Evolutionary conservation across 148 eudicot species (phyloP).

Genomic region (Rhododendron williamsianum): DNA sequence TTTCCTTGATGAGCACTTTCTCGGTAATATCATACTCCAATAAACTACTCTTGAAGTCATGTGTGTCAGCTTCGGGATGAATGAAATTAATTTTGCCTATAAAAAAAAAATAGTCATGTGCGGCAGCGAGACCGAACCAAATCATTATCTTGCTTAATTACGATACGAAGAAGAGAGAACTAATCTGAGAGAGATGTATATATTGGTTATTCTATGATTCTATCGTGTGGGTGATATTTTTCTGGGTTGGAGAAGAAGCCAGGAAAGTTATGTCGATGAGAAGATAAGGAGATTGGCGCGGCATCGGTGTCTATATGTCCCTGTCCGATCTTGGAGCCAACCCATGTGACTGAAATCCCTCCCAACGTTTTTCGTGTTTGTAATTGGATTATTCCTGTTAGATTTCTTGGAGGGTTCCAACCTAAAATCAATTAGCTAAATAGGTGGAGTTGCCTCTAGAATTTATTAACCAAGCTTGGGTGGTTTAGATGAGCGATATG

Average conservation of each 20-base stretch:
- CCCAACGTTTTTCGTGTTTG: not conserved
- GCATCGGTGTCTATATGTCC: constrained; percentile 25
- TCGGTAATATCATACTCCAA: too few relatives aligned
- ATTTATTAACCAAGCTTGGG: too few relatives aligned
- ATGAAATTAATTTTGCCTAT: too few relatives aligned
- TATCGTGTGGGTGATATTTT: too few relatives aligned
- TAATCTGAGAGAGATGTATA: not conserved
- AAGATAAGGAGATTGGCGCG: constrained; percentile 27
- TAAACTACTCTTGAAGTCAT: too few relatives aligned
- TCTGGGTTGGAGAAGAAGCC: not conserved
- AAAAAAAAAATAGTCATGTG: not conserved
- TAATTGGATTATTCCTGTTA: not conserved
- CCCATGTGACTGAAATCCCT: not conserved
- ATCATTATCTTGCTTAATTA: not conserved
- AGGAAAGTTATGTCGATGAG: not conserved
- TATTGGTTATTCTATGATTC: too few relatives aligned
- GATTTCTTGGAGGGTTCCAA: too few relatives aligned
- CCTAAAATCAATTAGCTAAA: too few relatives aligned
- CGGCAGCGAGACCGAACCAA: not conserved
- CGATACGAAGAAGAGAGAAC: not conserved
- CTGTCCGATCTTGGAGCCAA: constrained; percentile 15
- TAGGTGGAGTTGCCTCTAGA: too few relatives aligned
- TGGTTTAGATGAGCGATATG: too few relatives aligned
- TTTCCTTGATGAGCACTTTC: too few relatives aligned
- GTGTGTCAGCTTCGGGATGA: too few relatives aligned